Evolutionary conservation across 2,329 filamentous ascomycete species (phyloP).

Genomic region (Alternaria sp.): DNA sequence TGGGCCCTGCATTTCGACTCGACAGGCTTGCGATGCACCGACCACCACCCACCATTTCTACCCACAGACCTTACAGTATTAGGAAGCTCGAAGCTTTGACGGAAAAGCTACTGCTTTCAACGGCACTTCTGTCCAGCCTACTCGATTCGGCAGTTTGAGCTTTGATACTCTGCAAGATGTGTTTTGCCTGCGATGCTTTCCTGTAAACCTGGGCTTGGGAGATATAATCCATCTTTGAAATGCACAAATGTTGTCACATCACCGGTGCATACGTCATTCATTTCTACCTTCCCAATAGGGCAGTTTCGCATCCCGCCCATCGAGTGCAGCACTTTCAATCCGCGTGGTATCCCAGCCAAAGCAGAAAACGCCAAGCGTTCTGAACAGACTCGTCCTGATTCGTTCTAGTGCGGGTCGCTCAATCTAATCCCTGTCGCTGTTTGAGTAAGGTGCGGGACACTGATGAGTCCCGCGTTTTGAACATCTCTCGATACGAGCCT

Average conservation of each 20-base stretch:
- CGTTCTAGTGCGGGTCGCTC: constrained; percentile 7
- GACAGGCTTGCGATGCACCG: constrained; percentile 22
- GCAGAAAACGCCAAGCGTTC: background rate
- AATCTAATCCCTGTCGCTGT: constrained; percentile 9
- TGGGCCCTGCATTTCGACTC: constrained; percentile 13
- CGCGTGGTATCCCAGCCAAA: background rate
- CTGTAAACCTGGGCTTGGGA: background rate
- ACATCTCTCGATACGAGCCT: constrained; percentile 8
- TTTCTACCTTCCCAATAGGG: background rate
- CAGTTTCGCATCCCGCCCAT: background rate
- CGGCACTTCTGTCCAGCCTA: constrained; percentile 19
- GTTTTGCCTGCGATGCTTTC: background rate
- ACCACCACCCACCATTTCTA: constrained; percentile 18
- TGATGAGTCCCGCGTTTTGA: constrained; percentile 13
- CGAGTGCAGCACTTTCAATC: constrained; percentile 4
- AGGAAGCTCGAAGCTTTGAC: constrained; percentile 48
- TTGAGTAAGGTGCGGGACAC: constrained; percentile 12
- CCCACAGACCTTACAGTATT: constrained; percentile 26
- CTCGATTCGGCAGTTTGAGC: constrained; percentile 34
- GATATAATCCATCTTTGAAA: background rate
- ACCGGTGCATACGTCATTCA: background rate
- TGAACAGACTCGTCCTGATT: background rate
- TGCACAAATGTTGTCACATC: background rate
- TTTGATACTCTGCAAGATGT: constrained; percentile 11
- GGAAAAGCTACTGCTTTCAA: constrained; percentile 35